Percentiles rank a stretch among this genome's conserved stretches.
phyloP scores from a whole-genome alignment of 805 yeast species.

The Monosporozyma solicola region DNA sequence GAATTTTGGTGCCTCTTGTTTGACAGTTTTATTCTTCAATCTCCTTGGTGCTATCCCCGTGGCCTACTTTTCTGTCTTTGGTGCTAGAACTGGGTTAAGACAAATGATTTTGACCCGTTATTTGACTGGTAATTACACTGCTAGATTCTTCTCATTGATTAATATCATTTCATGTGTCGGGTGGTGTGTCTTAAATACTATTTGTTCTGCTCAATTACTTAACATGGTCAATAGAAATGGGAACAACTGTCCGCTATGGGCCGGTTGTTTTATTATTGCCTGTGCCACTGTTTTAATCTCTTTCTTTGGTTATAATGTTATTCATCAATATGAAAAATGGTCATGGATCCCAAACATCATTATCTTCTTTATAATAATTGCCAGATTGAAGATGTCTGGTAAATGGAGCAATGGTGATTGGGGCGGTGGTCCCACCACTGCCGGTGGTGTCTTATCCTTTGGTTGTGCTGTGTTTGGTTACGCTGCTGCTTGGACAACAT shows the following conservation, averaged over 20 bases:
- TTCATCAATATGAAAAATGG: constrained; percentile 38
- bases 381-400: constrained; percentile 58
- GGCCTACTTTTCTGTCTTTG: constrained; percentile 73
- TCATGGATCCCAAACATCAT: constrained; percentile 77
- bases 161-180: constrained; percentile 84
- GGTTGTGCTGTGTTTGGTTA: constrained; percentile 4
- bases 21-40: constrained; percentile 63
- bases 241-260: constrained; percentile 3
- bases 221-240: constrained; percentile 4
- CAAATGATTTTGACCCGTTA: constrained; percentile 76
- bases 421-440: constrained; percentile 3
- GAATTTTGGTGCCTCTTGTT: constrained; percentile 63
- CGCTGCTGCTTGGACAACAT: constrained; percentile 5
- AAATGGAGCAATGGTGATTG: constrained; percentile 29
- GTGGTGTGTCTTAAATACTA: constrained; percentile 88
- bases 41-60: constrained; percentile 67
- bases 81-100: constrained; percentile 78
- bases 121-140: constrained; percentile 64
- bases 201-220: constrained; percentile 33
- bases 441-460: constrained; percentile 3
- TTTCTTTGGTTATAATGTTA: constrained; percentile 4
- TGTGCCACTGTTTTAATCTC: constrained; percentile 1
- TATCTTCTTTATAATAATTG: constrained; percentile 68
- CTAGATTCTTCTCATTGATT: constrained; percentile 67
- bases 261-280: constrained; percentile 2